phyloP scores from a whole-genome alignment of 441 rosid species.

The Gossypium laxum region DNA sequence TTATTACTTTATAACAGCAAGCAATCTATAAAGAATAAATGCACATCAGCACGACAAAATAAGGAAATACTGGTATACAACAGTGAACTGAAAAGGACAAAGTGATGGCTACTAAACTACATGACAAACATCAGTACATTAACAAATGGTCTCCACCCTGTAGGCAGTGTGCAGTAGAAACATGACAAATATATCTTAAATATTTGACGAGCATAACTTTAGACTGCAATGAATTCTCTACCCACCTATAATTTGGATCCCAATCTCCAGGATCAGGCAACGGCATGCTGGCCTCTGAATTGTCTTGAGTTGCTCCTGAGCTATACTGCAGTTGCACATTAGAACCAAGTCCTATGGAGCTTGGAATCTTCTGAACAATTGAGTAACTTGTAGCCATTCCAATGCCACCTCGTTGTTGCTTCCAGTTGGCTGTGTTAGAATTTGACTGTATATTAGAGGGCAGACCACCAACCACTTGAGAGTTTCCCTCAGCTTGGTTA shows the following conservation, averaged over 20 bases:
- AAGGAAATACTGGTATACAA: neutral
- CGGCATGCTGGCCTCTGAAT: constrained; percentile 39
- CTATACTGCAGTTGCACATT: constrained; percentile 34
- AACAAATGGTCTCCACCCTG: neutral
- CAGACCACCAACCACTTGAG: constrained; percentile 42
- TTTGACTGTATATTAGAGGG: constrained; percentile 45
- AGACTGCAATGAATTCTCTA: constrained; percentile 7
- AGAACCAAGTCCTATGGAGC: constrained; percentile 35
- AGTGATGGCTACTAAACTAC: neutral
- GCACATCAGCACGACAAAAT: neutral
- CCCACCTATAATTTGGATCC: constrained; percentile 99
- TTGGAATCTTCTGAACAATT: constrained; percentile 36
- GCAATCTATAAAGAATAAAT: neutral
- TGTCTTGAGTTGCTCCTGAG: constrained; percentile 42
- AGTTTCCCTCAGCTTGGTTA: constrained; percentile 49
- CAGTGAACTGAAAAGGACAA: neutral
- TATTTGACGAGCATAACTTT: neutral
- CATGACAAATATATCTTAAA: neutral
- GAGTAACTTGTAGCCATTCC: constrained; percentile 40
- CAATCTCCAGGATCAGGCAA: constrained; percentile 95
- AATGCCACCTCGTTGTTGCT: constrained; percentile 48
- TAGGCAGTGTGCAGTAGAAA: neutral
- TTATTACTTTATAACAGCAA: neutral
- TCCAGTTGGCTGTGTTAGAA: constrained; percentile 42
- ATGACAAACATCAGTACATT: neutral